Percentiles rank a stretch among this genome's conserved stretches.
These are phyloP conservation scores for Cyberlindnera maclurae DNA, from an alignment of 805 yeast genomes.

Conservation along the genomic window DNA sequence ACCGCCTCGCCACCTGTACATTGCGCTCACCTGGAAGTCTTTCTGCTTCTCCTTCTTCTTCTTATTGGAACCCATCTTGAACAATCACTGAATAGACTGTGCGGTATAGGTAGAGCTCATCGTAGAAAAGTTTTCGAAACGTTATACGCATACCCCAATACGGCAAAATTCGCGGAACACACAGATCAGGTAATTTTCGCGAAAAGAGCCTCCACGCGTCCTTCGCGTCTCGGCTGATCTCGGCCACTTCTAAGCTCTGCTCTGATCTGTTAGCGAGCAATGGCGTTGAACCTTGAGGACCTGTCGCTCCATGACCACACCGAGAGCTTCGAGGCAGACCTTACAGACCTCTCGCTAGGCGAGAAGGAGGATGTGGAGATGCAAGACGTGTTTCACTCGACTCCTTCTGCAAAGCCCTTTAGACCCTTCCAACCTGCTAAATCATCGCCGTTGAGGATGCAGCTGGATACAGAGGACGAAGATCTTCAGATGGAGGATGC, in stretches of 20 bases:
- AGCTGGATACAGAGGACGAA: not conserved
- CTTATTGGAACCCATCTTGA: slow-evolving; percentile 11
- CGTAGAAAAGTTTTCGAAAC: too few species aligned
- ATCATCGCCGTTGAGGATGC: slow-evolving; percentile 6
- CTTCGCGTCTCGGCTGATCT: too few species aligned
- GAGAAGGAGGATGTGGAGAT: slow-evolving; percentile 1
- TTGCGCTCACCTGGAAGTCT: slow-evolving; percentile 11
- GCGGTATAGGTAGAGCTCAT: too few species aligned
- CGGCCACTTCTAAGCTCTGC: too few species aligned
- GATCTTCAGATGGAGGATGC: slow-evolving; percentile 8
- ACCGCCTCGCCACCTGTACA: not conserved
- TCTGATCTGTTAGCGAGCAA: too few species aligned
- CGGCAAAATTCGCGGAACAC: too few species aligned
- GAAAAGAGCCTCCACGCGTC: too few species aligned
- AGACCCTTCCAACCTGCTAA: too few species aligned
- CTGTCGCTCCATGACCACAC: not conserved
- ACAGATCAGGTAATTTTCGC: too few species aligned
- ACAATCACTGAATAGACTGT: too few species aligned
- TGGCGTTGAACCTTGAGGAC: not conserved
- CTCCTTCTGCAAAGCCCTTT: slow-evolving; percentile 1
- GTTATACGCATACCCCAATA: too few species aligned
- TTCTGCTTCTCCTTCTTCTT: slow-evolving; percentile 32
- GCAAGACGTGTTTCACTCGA: slow-evolving; percentile 1
- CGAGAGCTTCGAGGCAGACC: not conserved
- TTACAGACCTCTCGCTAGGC: slow-evolving; percentile 1